These are phyloP conservation scores for Ottelia alismoides DNA, from an alignment of 106 monocot species.

Conservation along the genomic window DNA sequence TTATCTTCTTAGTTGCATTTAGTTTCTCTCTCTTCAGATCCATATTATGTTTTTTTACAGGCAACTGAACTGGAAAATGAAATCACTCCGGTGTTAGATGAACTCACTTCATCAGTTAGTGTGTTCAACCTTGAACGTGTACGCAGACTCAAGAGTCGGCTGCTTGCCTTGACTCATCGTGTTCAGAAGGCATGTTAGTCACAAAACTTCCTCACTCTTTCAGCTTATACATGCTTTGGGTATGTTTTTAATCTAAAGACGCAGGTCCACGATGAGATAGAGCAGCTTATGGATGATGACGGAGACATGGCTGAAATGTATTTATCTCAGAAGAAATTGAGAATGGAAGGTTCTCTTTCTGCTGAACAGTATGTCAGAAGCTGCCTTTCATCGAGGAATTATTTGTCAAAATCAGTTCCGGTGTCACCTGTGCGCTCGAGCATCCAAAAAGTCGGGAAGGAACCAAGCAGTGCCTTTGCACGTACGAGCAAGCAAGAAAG, in stretches of 20 bases:
- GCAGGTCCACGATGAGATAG: slow-evolving; percentile 44
- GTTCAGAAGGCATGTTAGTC: too few species aligned
- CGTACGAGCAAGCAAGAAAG: not conserved
- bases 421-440: slow-evolving; percentile 27
- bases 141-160: slow-evolving; percentile 32
- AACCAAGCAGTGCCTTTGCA: slow-evolving; percentile 9
- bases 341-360: slow-evolving; percentile 18
- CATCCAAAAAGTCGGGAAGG: slow-evolving; percentile 1
- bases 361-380: slow-evolving; percentile 3
- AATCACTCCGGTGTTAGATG: too few species aligned
- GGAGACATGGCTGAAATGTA: slow-evolving; percentile 61
- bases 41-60: too few species aligned
- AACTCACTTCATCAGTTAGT: too few species aligned
- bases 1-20: too few species aligned
- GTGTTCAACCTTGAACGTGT: too few species aligned
- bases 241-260: slow-evolving; percentile 38
- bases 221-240: too few species aligned
- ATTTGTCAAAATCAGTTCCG: slow-evolving; percentile 22
- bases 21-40: too few species aligned
- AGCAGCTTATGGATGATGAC: too few species aligned
- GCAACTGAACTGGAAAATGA: too few species aligned
- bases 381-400: not conserved
- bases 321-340: slow-evolving; percentile 30
- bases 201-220: too few species aligned
- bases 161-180: slow-evolving; percentile 50